Evolutionary conservation across 2,329 filamentous ascomycete species (phyloP).

Genomic region (Pseudocercospora cruenta): DNA sequence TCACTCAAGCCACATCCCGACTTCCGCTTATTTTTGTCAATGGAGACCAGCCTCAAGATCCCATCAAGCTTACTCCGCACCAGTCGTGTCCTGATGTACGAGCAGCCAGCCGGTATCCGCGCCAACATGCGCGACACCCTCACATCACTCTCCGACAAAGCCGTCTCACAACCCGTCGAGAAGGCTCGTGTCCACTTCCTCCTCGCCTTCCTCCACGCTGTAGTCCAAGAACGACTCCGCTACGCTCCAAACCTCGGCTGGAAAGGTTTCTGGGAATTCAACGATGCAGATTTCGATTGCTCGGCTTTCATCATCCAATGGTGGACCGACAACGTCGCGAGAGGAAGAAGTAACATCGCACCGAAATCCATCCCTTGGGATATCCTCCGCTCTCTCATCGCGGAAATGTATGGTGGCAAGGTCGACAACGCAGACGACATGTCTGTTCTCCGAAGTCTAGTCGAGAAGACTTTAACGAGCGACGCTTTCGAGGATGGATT

Average conservation of each 20-base stretch:
- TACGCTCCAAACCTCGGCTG: constrained; percentile 93
- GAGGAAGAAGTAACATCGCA: constrained; percentile 87
- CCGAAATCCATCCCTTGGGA: constrained; percentile 96
- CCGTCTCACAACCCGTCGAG: constrained; percentile 83
- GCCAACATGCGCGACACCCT: constrained; percentile 99
- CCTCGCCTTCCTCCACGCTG: constrained; percentile 91
- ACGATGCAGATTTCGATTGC: constrained; percentile 98
- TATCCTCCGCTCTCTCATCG: constrained; percentile 86
- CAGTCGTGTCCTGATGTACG: constrained; percentile 93
- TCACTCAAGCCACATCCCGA: constrained; percentile 90
- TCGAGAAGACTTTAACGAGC: constrained; percentile 78
- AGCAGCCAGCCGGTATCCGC: constrained; percentile 93
- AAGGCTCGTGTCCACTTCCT: constrained; percentile 87
- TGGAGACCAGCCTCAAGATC: constrained; percentile 97
- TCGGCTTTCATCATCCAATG: constrained; percentile 93
- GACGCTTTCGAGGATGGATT: constrained; percentile 91
- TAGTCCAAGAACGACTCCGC: constrained; percentile 89
- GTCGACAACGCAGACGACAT: constrained; percentile 92
- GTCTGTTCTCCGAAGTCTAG: constrained; percentile 70
- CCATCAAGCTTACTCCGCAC: constrained; percentile 93
- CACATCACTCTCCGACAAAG: constrained; percentile 63
- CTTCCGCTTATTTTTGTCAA: constrained; percentile 94
- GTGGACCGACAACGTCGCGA: constrained; percentile 83
- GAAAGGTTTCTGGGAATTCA: constrained; percentile 99
- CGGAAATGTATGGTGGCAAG: constrained; percentile 96